Conservation (phyloP, 169 alveolate species). For the Babesia gibsoni region DNA sequence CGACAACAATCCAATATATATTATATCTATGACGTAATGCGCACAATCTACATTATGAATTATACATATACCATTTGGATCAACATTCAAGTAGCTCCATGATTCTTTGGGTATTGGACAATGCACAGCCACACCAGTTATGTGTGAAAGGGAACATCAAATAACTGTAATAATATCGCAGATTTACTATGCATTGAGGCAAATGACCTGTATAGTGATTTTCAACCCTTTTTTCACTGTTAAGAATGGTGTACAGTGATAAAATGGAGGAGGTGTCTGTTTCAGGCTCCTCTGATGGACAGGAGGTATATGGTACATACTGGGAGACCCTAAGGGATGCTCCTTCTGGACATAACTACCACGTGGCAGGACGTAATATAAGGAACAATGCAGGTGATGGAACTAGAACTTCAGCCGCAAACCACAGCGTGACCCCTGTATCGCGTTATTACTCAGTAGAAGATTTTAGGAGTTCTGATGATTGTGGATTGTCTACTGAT, state of each 20-base stretch:
- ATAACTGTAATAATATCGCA: too few species aligned
- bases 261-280: neutral
- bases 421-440: conserved; percentile 8
- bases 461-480: neutral
- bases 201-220: neutral
- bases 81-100: too few species aligned
- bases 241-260: neutral
- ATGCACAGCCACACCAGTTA: too few species aligned
- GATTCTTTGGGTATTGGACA: too few species aligned
- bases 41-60: too few species aligned
- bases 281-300: neutral
- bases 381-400: too few species aligned
- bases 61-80: too few species aligned
- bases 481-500: neutral
- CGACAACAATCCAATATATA: too few species aligned
- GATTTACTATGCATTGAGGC: too few species aligned
- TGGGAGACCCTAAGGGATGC: neutral
- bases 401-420: neutral
- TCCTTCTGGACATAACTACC: neutral
- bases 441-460: conserved; percentile 24
- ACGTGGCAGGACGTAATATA: too few species aligned
- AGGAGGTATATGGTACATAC: neutral
- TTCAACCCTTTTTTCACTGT: neutral
- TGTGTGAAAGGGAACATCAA: too few species aligned
- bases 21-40: too few species aligned